These are phyloP conservation scores for Aschersonia sp. DNA, from an alignment of 2,329 filamentous ascomycete species.

Conservation along the genomic window DNA sequence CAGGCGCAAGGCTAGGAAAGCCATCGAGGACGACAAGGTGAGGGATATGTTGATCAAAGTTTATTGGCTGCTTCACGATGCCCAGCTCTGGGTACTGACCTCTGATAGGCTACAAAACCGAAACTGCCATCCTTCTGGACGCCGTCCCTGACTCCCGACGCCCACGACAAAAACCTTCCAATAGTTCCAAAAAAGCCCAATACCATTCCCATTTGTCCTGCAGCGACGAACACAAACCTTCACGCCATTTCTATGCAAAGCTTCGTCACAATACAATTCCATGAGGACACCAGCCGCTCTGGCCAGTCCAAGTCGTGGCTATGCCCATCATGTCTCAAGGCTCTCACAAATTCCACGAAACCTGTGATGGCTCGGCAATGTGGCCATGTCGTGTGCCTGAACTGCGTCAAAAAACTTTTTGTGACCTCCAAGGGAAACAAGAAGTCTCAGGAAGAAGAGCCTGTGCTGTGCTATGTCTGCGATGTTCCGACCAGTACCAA, in stretches of 20 bases:
- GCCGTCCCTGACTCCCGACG: conserved; percentile 60
- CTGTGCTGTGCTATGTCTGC: conserved; percentile 64
- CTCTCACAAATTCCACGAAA: conserved; percentile 66
- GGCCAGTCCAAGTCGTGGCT: conserved; percentile 29
- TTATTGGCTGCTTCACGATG: background rate
- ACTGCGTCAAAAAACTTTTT: conserved; percentile 76
- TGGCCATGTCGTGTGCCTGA: conserved; percentile 80
- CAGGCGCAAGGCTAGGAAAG: conserved; percentile 51
- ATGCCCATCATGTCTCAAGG: conserved; percentile 79
- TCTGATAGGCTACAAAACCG: conserved; percentile 47
- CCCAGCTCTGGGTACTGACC: conserved; percentile 5
- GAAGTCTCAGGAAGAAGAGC: conserved; percentile 28
- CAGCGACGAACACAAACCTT: conserved; percentile 47
- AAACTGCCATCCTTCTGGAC: conserved; percentile 85
- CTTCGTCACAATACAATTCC: conserved; percentile 64
- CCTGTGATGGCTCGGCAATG: conserved; percentile 77
- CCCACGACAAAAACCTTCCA: conserved; percentile 31
- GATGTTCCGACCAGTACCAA: conserved; percentile 55
- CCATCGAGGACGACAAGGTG: conserved; percentile 61
- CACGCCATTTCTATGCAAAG: conserved; percentile 69
- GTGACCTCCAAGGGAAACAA: conserved; percentile 32
- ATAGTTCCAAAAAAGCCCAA: conserved; percentile 48
- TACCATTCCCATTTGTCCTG: conserved; percentile 60
- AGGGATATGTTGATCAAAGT: background rate
- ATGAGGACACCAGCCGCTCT: conserved; percentile 44